These are phyloP conservation scores for Yarrowia sp. DNA, from an alignment of 805 yeast genomes.

Conservation along the genomic window DNA sequence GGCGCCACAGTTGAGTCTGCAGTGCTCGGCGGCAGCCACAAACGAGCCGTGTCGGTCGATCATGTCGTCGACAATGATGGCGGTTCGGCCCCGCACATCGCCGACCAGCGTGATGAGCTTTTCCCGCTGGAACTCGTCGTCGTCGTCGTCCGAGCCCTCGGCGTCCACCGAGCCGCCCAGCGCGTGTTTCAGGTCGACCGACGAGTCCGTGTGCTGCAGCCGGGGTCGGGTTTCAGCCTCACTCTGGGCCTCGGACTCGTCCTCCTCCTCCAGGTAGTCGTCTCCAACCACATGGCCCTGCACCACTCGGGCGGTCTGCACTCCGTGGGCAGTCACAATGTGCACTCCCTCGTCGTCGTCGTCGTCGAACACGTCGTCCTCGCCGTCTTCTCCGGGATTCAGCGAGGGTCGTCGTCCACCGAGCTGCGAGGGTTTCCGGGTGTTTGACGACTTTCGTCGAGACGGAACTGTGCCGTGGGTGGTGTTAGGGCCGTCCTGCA, in stretches of 20 bases:
- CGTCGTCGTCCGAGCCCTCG: conserved; percentile 75
- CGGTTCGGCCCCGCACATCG: conserved; percentile 89
- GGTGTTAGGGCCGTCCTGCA: conserved; percentile 37
- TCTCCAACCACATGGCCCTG: conserved; percentile 97
- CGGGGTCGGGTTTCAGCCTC: conserved; percentile 16
- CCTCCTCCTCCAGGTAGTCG: conserved; percentile 59
- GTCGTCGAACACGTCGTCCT: conserved; percentile 41
- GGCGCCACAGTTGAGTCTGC: conserved; percentile 96
- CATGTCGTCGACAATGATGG: conserved; percentile 95
- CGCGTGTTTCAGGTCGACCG: conserved; percentile 56
- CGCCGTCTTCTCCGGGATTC: conserved; percentile 44
- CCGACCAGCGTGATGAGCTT: conserved; percentile 96
- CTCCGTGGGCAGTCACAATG: conserved; percentile 47
- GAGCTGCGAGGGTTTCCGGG: conserved; percentile 32
- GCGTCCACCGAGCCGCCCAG: conserved; percentile 84
- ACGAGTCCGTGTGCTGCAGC: conserved; percentile 40
- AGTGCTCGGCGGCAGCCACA: conserved; percentile 97
- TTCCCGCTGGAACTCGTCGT: conserved; percentile 82
- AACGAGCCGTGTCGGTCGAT: conserved; percentile 93
- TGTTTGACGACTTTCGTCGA: conserved; percentile 36
- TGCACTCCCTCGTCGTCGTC: conserved; percentile 46
- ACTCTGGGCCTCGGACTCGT: conserved; percentile 43
- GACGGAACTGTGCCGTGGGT: conserved; percentile 36
- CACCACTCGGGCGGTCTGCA: conserved; percentile 95
- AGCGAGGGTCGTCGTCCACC: conserved; percentile 32